phyloP scores from a whole-genome alignment of 2,329 filamentous ascomycete genomes.

The Esteya vermicola region DNA sequence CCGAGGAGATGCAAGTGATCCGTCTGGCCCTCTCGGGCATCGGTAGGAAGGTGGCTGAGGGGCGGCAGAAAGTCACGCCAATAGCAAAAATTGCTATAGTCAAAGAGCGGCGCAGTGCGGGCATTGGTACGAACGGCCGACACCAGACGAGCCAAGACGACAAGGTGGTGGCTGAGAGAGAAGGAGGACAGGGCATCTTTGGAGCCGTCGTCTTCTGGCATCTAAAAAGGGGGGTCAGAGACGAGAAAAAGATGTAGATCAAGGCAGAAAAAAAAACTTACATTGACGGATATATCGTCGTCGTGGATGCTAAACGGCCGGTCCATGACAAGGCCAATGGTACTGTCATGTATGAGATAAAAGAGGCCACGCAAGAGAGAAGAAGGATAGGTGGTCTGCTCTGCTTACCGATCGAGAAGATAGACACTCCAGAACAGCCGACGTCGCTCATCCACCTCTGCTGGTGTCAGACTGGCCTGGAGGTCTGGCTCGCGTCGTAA shows the following conservation, averaged over 20 bases:
- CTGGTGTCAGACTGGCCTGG: neutral
- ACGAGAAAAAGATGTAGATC: neutral
- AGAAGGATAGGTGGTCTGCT: too few species aligned
- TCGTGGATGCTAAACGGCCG: slow-evolving; percentile 2
- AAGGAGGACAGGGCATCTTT: neutral
- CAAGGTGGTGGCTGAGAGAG: slow-evolving; percentile 4
- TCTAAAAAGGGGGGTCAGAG: neutral
- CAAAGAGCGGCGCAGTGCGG: neutral
- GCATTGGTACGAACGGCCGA: slow-evolving; percentile 1
- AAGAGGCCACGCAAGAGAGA: neutral
- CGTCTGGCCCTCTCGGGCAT: neutral
- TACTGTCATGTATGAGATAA: neutral
- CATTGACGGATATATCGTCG: neutral
- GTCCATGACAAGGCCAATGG: slow-evolving; percentile 1
- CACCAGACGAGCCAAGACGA: slow-evolving; percentile 7
- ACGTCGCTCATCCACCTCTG: slow-evolving; percentile 1
- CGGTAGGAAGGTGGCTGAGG: neutral
- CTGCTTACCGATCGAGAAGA: neutral
- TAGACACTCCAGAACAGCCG: slow-evolving; percentile 2
- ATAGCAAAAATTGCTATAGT: slow-evolving; percentile 9
- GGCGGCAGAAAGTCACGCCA: slow-evolving; percentile 4
- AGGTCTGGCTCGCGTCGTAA: slow-evolving; percentile 14
- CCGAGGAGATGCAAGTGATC: slow-evolving; percentile 3
- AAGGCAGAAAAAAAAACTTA: neutral
- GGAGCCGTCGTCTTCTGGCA: neutral